Conservation (phyloP, 371 early-diverging fungal species). For the Nematocida ironsii region DNA sequence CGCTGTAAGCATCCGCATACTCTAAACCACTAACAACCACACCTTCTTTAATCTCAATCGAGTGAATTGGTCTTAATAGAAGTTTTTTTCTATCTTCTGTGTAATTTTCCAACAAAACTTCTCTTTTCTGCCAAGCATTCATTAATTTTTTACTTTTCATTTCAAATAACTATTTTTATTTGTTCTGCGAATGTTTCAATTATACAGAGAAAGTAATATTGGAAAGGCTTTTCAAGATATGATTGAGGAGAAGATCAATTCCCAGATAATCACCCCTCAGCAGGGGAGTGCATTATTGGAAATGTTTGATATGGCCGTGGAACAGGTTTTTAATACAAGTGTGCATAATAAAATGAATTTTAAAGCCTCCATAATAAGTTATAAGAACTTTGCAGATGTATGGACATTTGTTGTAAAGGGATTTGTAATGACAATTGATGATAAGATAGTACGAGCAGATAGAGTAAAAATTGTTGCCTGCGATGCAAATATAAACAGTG, state of each 20-base stretch:
- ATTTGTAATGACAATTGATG: slow-evolving; percentile 70
- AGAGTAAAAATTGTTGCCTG: slow-evolving; percentile 70
- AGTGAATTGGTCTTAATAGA: background rate
- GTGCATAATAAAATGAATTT: slow-evolving; percentile 69
- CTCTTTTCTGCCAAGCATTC: background rate
- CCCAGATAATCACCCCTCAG: slow-evolving; percentile 64
- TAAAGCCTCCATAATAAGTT: slow-evolving; percentile 66
- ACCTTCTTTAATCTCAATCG: background rate
- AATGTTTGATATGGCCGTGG: slow-evolving; percentile 67
- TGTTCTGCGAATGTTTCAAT: slow-evolving; percentile 64
- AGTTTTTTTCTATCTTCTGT: background rate
- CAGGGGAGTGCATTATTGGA: slow-evolving; percentile 67
- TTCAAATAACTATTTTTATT: slow-evolving; percentile 30
- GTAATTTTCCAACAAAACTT: background rate
- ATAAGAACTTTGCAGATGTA: slow-evolving; percentile 70
- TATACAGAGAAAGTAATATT: slow-evolving; percentile 68
- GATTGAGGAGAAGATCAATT: slow-evolving; percentile 68
- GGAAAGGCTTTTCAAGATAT: slow-evolving; percentile 68
- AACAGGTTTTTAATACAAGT: slow-evolving; percentile 64
- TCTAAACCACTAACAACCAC: background rate
- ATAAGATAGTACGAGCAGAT: slow-evolving; percentile 62
- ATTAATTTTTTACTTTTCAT: slow-evolving; percentile 33
- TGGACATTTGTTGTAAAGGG: slow-evolving; percentile 70
- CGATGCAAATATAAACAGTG: slow-evolving; percentile 68
- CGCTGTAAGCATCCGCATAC: background rate